Evolutionary conservation across 495 filamentous ascomycete genomes (phyloP).

Genomic region (Aspergillus haitiensis): DNA sequence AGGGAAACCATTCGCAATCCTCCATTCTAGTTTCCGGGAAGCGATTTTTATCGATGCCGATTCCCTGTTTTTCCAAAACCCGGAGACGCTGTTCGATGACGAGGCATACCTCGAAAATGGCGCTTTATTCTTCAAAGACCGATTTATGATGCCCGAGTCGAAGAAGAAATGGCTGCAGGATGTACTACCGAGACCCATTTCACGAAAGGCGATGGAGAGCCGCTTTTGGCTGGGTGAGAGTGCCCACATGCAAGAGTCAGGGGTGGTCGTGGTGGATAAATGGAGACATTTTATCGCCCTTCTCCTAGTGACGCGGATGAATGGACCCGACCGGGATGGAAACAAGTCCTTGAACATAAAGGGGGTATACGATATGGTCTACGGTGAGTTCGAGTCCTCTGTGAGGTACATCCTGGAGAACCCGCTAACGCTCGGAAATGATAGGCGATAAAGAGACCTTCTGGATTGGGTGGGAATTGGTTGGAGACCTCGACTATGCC

Average conservation of each 20-base stretch:
- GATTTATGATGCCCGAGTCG: slow-evolving; percentile 27
- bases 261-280: slow-evolving; percentile 33
- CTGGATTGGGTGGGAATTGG: slow-evolving; percentile 32
- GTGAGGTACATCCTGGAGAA: no score
- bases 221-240: slow-evolving; percentile 30
- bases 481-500: slow-evolving; percentile 26
- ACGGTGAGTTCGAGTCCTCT: slow-evolving; percentile 21
- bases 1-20: slow-evolving; percentile 45
- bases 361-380: slow-evolving; percentile 32
- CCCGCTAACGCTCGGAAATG: background rate
- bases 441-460: slow-evolving; percentile 34
- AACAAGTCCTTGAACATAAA: slow-evolving; percentile 12
- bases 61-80: slow-evolving; percentile 42
- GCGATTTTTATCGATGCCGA: slow-evolving; percentile 55
- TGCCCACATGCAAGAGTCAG: slow-evolving; percentile 33
- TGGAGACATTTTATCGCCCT: slow-evolving; percentile 30
- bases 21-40: slow-evolving; percentile 49
- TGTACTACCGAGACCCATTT: slow-evolving; percentile 24
- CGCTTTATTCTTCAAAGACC: slow-evolving; percentile 43
- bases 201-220: slow-evolving; percentile 17
- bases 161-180: slow-evolving; percentile 26
- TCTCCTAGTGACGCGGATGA: slow-evolving; percentile 30
- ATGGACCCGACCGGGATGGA: slow-evolving; percentile 31
- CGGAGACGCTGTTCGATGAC: slow-evolving; percentile 40
- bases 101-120: slow-evolving; percentile 32